Percentiles rank a stretch among this genome's conserved stretches.
Conservation (phyloP, 2,329 filamentous ascomycete species). For the Apiospora hydei region DNA sequence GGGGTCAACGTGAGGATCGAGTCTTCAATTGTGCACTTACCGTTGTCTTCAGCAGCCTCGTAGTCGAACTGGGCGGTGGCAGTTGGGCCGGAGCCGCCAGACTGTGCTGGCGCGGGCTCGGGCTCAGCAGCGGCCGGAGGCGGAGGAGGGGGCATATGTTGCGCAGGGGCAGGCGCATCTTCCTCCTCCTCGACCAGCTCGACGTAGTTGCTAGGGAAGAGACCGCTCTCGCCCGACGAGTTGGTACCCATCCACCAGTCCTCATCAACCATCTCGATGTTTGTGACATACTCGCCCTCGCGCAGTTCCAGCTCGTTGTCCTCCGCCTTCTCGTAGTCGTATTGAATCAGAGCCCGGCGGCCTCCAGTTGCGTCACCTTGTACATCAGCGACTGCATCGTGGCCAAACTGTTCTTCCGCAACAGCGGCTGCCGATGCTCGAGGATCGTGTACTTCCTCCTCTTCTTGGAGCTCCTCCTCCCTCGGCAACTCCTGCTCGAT, state of each 20-base stretch:
- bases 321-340: constrained; percentile 97
- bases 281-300: constrained; percentile 86
- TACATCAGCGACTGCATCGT: constrained; percentile 45
- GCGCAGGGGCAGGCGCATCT: constrained; percentile 41
- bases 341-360: constrained; percentile 81
- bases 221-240: constrained; percentile 78
- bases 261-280: constrained; percentile 97
- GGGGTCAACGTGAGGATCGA: too few relatives aligned
- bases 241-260: constrained; percentile 99
- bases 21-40: constrained; percentile 48
- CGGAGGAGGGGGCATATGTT: constrained; percentile 39
- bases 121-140: constrained; percentile 48
- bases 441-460: constrained; percentile 66
- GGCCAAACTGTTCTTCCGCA: constrained; percentile 54
- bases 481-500: constrained; percentile 68
- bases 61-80: constrained; percentile 95
- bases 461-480: constrained; percentile 70
- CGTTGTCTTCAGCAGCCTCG: constrained; percentile 94
- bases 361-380: constrained; percentile 53
- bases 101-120: constrained; percentile 47
- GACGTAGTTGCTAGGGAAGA: constrained; percentile 98
- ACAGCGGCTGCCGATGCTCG: constrained; percentile 67
- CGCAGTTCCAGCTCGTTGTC: constrained; percentile 93
- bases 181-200: constrained; percentile 76
- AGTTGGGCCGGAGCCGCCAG: constrained; percentile 60